A percentile compares a stretch with the other conserved stretches of the same genome.
Conservation (phyloP, 352 stramenopile species). For the Phytophthora meadii region DNA sequence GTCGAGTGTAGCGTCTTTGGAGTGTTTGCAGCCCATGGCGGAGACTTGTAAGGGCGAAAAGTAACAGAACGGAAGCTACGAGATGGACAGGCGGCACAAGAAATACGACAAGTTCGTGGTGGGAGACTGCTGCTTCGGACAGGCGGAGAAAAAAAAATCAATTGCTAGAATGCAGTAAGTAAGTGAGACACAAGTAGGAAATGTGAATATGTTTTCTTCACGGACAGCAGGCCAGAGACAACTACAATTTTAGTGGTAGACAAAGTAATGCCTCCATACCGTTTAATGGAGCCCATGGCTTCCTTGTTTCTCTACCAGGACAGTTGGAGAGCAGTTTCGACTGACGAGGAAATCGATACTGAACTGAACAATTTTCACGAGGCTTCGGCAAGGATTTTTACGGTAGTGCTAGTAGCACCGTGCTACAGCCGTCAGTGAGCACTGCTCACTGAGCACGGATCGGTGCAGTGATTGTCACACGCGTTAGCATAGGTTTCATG, state of each 20-base stretch:
- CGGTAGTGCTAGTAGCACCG: no score
- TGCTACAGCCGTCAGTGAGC: no score
- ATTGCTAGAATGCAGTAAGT: neutral
- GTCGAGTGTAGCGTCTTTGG: constrained; percentile 44
- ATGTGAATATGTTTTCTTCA: constrained; percentile 33
- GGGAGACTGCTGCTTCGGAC: constrained; percentile 20
- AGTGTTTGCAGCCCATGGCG: constrained; percentile 72
- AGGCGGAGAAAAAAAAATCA: constrained; percentile 18
- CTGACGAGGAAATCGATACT: neutral
- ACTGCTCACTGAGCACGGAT: no score
- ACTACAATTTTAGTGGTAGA: no score
- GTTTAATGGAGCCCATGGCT: constrained; percentile 11
- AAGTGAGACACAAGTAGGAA: constrained; percentile 24
- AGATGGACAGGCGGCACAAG: constrained; percentile 28
- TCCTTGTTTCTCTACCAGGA: constrained; percentile 23
- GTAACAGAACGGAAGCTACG: neutral
- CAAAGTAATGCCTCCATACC: constrained; percentile 32
- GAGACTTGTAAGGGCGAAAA: constrained; percentile 5
- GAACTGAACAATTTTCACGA: neutral
- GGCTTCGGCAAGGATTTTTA: no score
- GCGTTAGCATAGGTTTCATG: constrained; percentile 7
- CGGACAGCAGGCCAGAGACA: constrained; percentile 22
- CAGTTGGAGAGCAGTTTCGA: constrained; percentile 4
- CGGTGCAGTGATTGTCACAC: constrained; percentile 3
- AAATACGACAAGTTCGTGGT: constrained; percentile 3